These are phyloP conservation scores for Colletotrichum sp. DNA, from an alignment of 2,329 filamentous ascomycete genomes.

Conservation along the genomic window DNA sequence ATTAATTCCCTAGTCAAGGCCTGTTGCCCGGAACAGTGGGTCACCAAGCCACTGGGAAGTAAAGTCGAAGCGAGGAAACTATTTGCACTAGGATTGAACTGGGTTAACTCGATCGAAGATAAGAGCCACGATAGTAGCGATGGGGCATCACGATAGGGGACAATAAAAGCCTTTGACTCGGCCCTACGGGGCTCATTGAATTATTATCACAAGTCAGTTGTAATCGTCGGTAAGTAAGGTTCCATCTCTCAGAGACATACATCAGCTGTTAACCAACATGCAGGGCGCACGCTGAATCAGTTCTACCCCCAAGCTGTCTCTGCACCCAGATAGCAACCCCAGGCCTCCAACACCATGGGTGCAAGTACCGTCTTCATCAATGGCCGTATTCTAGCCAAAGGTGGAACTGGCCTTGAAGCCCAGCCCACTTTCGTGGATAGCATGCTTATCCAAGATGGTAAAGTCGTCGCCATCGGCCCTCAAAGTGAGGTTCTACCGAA, in stretches of 20 bases:
- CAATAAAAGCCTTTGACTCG: neutral
- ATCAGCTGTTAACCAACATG: neutral
- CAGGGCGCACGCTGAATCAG: neutral
- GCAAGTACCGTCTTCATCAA: conserved; percentile 27
- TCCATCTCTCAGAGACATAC: neutral
- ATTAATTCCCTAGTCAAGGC: neutral
- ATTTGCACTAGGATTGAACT: neutral
- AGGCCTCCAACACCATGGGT: neutral
- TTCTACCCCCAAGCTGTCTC: neutral
- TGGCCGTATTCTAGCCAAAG: conserved; percentile 31
- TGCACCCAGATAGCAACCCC: neutral
- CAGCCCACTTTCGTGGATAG: conserved; percentile 2
- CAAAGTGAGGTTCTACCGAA: neutral
- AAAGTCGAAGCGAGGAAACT: neutral
- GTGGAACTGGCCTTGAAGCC: conserved; percentile 26
- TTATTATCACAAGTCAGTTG: neutral
- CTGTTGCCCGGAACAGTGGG: neutral
- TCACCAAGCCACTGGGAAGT: neutral
- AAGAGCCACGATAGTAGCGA: neutral
- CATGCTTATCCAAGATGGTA: neutral
- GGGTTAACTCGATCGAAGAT: neutral
- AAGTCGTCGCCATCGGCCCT: neutral
- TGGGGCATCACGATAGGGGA: neutral
- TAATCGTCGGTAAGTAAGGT: neutral
- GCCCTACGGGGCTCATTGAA: neutral